Evolutionary conservation across 768 basidiomycete species (phyloP).

Genomic region (Boletales sp.): DNA sequence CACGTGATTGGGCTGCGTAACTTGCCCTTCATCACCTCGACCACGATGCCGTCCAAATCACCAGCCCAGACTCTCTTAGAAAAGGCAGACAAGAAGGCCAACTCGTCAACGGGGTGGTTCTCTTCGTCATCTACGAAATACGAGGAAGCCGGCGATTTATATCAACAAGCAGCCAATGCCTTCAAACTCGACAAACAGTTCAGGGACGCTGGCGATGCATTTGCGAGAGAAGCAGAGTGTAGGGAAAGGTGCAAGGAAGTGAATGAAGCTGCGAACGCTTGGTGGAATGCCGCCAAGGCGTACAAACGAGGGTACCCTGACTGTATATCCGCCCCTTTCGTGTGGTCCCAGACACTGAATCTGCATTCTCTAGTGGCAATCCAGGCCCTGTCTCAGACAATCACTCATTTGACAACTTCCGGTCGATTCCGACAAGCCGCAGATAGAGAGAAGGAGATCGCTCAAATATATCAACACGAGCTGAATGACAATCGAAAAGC

Average conservation of each 20-base stretch:
- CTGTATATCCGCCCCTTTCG: constrained; percentile 47
- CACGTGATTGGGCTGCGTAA: constrained; percentile 15
- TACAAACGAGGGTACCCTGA: constrained; percentile 89
- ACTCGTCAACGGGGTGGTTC: constrained; percentile 84
- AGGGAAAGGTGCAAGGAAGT: constrained; percentile 81
- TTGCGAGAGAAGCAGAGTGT: constrained; percentile 92
- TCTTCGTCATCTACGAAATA: constrained; percentile 77
- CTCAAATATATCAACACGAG: constrained; percentile 87
- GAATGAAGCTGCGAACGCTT: constrained; percentile 96
- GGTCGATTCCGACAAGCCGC: constrained; percentile 97
- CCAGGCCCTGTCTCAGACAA: constrained; percentile 79
- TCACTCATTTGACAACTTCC: constrained; percentile 72
- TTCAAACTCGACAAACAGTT: constrained; percentile 92
- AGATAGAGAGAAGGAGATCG: constrained; percentile 97
- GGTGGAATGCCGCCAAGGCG: constrained; percentile 97
- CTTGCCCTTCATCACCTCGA: background rate
- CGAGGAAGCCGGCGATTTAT: constrained; percentile 95
- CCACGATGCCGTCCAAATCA: constrained; percentile 70
- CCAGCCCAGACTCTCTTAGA: constrained; percentile 71
- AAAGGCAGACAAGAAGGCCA: constrained; percentile 91
- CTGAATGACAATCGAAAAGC: constrained; percentile 75
- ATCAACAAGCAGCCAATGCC: constrained; percentile 89
- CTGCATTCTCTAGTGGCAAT: constrained; percentile 66
- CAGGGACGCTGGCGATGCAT: constrained; percentile 89
- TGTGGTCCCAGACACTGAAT: constrained; percentile 7